Evolutionary conservation across 768 basidiomycete genomes (phyloP), one percentile per base, ranked within the genome.

Genomic region (Lactarius psammicola): DNA sequence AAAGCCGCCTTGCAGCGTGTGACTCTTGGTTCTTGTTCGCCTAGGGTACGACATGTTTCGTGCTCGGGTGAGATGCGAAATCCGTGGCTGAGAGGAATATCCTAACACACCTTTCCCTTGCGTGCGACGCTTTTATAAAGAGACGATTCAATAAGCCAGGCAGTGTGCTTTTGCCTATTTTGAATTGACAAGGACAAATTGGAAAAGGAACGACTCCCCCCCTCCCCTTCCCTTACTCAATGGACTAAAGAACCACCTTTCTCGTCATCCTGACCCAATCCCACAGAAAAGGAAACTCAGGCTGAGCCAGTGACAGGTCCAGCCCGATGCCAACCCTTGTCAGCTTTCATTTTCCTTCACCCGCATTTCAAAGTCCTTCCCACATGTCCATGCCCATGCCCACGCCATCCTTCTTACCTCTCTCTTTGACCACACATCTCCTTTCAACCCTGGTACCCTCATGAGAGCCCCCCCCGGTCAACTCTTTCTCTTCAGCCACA

Each of bases 41-140:
- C 65, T 66, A 7, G 31, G 33, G 11, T 30, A 55, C 38, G 65
- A 66, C 65, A 66, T 66, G 46, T 15, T 51, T 30, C 23, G 51
- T 62, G 56, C 62, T 66, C 65, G 65, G 65, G 56, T 63, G 61
- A 66, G 65, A 66, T 34, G 61, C 65, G 65, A 66, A 40, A 28
- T 13, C 4, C 30, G 33, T 7, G 33, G 30, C 1, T 33, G 8
- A 44, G 56, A 26, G 56, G n/a, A 38, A 17, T 55, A 44, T 54
- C 56, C 46, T 49, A 23, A 49, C 46, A n/a, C 61, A 63, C 65
- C 61, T 62, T 62, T 54, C 9, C 8, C 30, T 17, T 56, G 8
- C 54, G 33, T 30, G 8, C 30, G 28, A 56, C 46, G 54, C 30
- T 56, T 33, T 56, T 56, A 56, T 56, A 56, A 18, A 31, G 20